These are phyloP conservation scores for Terfezia boudieri DNA, from an alignment of 495 filamentous ascomycete species.

Conservation along the genomic window DNA sequence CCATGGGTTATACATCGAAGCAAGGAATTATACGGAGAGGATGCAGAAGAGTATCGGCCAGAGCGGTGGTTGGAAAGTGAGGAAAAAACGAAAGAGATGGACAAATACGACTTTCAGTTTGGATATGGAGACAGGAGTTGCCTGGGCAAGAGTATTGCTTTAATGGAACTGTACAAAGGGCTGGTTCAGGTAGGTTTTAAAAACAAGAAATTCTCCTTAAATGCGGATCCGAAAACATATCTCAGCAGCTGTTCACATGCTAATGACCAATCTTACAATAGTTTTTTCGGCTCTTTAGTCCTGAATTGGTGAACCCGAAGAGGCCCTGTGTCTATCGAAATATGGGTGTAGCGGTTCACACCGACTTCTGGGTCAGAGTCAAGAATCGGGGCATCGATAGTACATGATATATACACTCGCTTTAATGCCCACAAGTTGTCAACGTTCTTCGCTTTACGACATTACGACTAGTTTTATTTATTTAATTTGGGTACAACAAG, in stretches of 20 bases:
- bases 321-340: not conserved
- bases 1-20: constrained; percentile 33
- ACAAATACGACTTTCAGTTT: constrained; percentile 28
- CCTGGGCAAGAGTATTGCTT: constrained; percentile 6
- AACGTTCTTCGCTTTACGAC: too few relatives aligned
- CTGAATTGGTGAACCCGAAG: not conserved
- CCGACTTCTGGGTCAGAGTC: not conserved
- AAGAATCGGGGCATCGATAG: not conserved
- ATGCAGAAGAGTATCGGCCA: constrained; percentile 38
- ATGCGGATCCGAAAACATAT: too few relatives aligned
- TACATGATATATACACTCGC: not conserved
- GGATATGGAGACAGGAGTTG: constrained; percentile 3
- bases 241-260: too few relatives aligned
- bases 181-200: constrained; percentile 2
- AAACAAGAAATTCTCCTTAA: too few relatives aligned
- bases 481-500: too few relatives aligned
- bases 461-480: too few relatives aligned
- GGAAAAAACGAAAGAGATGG: constrained; percentile 25
- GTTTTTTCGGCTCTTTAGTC: not conserved
- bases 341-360: not conserved
- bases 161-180: constrained; percentile 6
- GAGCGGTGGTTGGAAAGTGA: constrained; percentile 41
- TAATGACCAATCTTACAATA: not conserved
- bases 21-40: constrained; percentile 34
- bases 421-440: too few relatives aligned